Evolutionary conservation across 169 alveolate species (phyloP).

Genomic region (Cryptosporidium baileyi): DNA sequence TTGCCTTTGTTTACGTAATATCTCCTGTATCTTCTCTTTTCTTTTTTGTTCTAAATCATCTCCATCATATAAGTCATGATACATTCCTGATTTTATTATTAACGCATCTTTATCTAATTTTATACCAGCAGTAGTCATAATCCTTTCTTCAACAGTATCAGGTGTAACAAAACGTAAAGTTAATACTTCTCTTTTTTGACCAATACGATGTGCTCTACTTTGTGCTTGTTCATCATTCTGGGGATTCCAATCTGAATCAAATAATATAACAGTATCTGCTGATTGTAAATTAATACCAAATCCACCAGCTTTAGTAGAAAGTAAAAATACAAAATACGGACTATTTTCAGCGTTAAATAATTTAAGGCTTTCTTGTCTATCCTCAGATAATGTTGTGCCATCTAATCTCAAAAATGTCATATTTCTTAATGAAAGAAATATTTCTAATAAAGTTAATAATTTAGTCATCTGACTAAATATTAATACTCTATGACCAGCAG

Average conservation of each 20-base stretch:
- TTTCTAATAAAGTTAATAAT: conserved; percentile 88
- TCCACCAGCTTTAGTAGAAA: conserved; percentile 93
- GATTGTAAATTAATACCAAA: conserved; percentile 92
- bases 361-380: conserved; percentile 81
- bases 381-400: conserved; percentile 92
- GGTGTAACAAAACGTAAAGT: conserved; percentile 90
- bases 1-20: conserved; percentile 58
- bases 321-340: conserved; percentile 85
- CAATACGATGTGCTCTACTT: conserved; percentile 95
- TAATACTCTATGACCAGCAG: conserved; percentile 89
- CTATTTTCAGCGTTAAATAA: conserved; percentile 80
- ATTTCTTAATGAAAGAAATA: conserved; percentile 84
- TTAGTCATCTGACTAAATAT: conserved; percentile 93
- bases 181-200: conserved; percentile 90
- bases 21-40: conserved; percentile 65
- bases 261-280: conserved; percentile 96
- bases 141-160: conserved; percentile 93
- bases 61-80: conserved; percentile 71
- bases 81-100: conserved; percentile 78
- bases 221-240: conserved; percentile 94
- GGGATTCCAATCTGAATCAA: conserved; percentile 96
- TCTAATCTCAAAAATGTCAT: conserved; percentile 85
- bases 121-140: conserved; percentile 87
- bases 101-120: conserved; percentile 78
- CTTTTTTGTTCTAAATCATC: conserved; percentile 65